Base-by-base conservation (phyloP, 148 eudicot genomes). In the Heliamphora exappendiculata region DNA sequence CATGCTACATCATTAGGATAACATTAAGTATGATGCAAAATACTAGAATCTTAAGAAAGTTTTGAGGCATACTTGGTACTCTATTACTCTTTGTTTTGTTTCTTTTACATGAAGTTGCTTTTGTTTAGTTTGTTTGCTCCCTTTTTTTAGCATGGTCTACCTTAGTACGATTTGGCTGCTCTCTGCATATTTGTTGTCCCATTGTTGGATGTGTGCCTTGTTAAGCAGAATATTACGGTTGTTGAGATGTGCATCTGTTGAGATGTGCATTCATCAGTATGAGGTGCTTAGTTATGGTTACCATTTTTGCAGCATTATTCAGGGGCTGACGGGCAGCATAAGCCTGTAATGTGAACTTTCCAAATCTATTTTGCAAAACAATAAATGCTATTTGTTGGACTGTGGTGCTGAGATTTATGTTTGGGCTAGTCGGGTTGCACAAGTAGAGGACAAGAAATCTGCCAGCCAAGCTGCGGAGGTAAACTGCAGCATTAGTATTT, bases 381-480 rank as follows among this genome's bases (percentile, higher is more conserved):
- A 90, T 78, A 87, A 87, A 78, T 96, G 97, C 75, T 96, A 86
- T 81, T 60, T 96, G 42, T 80, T 96, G 81, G 99, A 96, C 85
- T 88, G 99, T 83, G 99, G 99, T 42, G 84, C 87, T 53, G 97
- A 96, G 89, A 81, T 96, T 67, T 96, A 88, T 84, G 67, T 96
- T 77, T 96, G 99, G 99, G 85, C 91, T 78, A 98, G 99, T 75
- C 97, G 99, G 79, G 83, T 86, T 45, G 93, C 99, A 70, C 98
- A 91, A 87, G 84, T 96, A 68, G 97, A 91, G 67, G 98, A 96
- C 58, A 86, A 97, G 77, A 93, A 96, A 84, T 83, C 89, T 79
- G 97, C 99, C 62, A 83, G 81, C 70, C 88, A 78, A 85, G 89
- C 91, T 82, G 95, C 90, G 72, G 99, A 96, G 97, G 99, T 28